Evolutionary conservation across 441 rosid species (phyloP).

Genomic region (Pelargonium australe): DNA sequence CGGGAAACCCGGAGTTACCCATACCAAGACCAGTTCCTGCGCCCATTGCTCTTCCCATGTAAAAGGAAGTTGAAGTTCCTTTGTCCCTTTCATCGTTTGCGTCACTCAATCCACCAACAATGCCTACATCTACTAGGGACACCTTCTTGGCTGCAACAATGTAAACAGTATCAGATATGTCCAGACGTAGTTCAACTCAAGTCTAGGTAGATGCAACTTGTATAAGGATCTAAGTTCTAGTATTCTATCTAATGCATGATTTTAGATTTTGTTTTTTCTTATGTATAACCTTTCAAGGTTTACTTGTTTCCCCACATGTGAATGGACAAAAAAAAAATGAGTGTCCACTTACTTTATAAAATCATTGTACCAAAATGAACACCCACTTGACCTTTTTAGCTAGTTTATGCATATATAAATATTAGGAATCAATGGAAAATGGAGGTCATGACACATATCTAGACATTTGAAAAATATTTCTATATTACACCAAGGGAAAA

Average conservation of each 20-base stretch:
- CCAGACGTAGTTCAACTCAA: background rate
- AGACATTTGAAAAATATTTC: background rate
- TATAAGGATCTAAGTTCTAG: too few species aligned
- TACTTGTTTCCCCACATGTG: too few species aligned
- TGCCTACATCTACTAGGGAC: slow-evolving; percentile 73
- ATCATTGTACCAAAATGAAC: too few species aligned
- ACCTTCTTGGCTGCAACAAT: slow-evolving; percentile 81
- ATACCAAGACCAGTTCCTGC: slow-evolving; percentile 64
- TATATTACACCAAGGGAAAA: background rate
- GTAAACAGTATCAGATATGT: background rate
- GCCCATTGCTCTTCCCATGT: slow-evolving; percentile 94
- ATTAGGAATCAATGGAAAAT: background rate
- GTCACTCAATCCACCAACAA: slow-evolving; percentile 53
- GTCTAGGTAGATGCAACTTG: background rate
- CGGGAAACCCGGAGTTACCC: slow-evolving; percentile 32
- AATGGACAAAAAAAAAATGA: too few species aligned
- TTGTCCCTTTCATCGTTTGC: slow-evolving; percentile 56
- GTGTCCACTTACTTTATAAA: too few species aligned
- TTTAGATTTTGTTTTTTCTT: too few species aligned
- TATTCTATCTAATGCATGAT: too few species aligned
- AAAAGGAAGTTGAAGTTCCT: slow-evolving; percentile 49
- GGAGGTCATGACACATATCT: background rate
- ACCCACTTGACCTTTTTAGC: too few species aligned
- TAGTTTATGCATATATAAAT: background rate
- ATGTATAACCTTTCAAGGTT: too few species aligned